A percentile compares a stretch with the other conserved stretches of the same genome.
phyloP scores from a whole-genome alignment of 2,329 filamentous ascomycete genomes.

The Chrysosporium queenslandicum region DNA sequence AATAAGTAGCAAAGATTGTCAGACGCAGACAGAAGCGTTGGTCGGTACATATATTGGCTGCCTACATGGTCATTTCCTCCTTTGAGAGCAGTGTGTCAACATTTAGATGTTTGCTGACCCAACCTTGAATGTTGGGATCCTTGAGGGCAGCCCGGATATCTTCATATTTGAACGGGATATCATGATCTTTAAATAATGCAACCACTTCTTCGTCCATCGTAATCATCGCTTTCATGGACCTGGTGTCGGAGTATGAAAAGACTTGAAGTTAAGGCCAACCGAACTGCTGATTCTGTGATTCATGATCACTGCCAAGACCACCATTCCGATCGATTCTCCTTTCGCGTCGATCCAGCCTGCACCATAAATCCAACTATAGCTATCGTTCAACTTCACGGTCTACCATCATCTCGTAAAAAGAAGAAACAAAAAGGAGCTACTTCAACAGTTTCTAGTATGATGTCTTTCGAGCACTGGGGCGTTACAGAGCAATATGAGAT shows the following conservation, averaged over 20 bases:
- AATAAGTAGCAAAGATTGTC: not conserved
- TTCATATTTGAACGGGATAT: constrained; percentile 24
- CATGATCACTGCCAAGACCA: no score
- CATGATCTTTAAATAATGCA: constrained; percentile 25
- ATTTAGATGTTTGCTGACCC: constrained; percentile 27
- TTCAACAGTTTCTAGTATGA: no score
- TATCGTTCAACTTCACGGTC: no score
- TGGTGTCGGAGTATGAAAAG: not conserved
- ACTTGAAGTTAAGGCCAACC: no score
- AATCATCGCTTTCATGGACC: not conserved
- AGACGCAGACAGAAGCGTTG: not conserved
- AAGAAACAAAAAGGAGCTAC: no score
- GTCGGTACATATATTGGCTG: not conserved
- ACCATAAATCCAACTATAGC: no score
- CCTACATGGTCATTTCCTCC: constrained; percentile 33
- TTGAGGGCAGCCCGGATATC: constrained; percentile 24
- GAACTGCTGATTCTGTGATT: no score
- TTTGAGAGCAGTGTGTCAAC: constrained; percentile 31
- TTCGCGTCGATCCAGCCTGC: no score
- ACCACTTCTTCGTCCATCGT: constrained; percentile 20
- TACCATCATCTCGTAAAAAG: no score
- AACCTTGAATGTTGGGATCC: constrained; percentile 23
- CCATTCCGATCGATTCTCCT: no score
- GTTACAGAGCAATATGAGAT: no score
- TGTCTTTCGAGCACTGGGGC: no score